These are phyloP conservation scores for Pelargonium myrrhifolium DNA, from an alignment of 441 rosid genomes.

Conservation along the genomic window DNA sequence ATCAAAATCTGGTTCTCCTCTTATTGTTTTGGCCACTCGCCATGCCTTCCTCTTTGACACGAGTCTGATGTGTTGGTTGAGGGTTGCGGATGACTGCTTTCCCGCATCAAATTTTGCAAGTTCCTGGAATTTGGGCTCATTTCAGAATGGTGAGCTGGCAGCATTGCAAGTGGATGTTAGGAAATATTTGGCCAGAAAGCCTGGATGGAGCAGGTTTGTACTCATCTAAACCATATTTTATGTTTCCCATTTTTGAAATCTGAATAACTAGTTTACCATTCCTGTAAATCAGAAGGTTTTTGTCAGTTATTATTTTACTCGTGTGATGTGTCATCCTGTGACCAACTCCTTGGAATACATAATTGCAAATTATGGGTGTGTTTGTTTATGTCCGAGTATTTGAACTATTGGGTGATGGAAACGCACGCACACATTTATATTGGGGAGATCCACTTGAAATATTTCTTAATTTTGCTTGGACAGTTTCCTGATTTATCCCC, in stretches of 20 bases:
- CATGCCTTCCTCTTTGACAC: conserved; percentile 87
- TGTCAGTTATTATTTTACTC: conserved; percentile 3
- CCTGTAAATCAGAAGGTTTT: background rate
- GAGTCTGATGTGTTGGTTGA: conserved; percentile 89
- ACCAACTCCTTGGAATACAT: background rate
- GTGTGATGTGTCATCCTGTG: background rate
- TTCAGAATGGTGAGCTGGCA: conserved; percentile 86
- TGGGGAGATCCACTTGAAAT: no score
- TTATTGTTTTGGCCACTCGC: conserved; percentile 86
- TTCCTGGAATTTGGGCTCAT: conserved; percentile 83
- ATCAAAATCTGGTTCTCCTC: conserved; percentile 89
- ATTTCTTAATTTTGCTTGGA: background rate
- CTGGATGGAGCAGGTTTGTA: conserved; percentile 92
- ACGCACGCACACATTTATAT: no score
- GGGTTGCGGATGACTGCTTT: conserved; percentile 96
- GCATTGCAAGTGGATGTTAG: conserved; percentile 86
- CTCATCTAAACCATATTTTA: conserved; percentile 15
- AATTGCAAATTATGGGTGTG: background rate
- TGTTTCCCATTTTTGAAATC: background rate
- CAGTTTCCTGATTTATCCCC: background rate
- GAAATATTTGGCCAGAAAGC: conserved; percentile 91
- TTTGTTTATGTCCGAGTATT: background rate
- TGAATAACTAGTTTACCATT: background rate
- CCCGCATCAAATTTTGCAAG: conserved; percentile 90
- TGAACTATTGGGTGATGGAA: background rate